A percentile compares a stretch with the other conserved stretches of the same genome.
Conservation (phyloP, 345 rosid genomes). For the Clausena lansium region DNA sequence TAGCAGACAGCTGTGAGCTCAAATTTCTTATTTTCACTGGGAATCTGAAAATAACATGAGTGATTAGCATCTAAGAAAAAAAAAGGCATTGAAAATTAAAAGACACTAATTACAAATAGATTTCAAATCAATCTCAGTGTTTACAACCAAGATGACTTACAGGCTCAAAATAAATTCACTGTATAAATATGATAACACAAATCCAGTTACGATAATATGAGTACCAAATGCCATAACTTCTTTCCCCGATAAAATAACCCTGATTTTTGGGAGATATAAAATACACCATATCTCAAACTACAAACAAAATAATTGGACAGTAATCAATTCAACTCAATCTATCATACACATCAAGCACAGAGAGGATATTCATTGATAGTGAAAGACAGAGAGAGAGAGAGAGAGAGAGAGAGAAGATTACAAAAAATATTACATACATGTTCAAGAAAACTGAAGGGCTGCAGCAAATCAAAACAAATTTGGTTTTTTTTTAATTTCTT, state of each 20-base stretch:
- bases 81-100: background rate
- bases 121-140: constrained; percentile 11
- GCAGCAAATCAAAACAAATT: constrained; percentile 6
- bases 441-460: background rate
- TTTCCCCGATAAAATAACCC: constrained; percentile 5
- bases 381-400: background rate
- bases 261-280: background rate
- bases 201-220: background rate
- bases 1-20: background rate
- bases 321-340: background rate
- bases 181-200: background rate
- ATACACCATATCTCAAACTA: background rate
- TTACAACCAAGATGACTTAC: background rate
- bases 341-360: background rate
- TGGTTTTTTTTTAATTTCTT: background rate
- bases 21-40: constrained; percentile 12
- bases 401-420: background rate
- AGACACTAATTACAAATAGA: constrained; percentile 1
- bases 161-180: background rate
- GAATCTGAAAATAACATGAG: constrained; percentile 33
- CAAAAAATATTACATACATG: constrained; percentile 4
- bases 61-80: constrained; percentile 13
- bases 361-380: background rate
- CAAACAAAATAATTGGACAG: background rate
- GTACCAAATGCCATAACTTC: background rate